Evolutionary conservation across 1,284 basidiomycete genomes (phyloP), one percentile per base, ranked within the genome.

Genomic region (Cryptococcus sp.): DNA sequence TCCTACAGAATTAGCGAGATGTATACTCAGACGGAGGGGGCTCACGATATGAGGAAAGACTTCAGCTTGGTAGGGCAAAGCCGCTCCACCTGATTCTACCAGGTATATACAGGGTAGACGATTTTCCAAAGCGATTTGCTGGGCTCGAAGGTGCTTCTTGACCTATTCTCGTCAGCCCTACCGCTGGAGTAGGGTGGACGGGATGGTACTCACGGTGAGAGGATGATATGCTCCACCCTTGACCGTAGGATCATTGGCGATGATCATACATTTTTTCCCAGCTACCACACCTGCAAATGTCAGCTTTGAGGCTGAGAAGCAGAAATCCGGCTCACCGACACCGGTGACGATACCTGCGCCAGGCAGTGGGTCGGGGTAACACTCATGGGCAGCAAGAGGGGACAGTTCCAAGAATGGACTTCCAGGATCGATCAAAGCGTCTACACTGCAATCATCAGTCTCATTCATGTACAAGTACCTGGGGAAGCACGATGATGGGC

Each of bases 151-250:
- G 66, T 97, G 92, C 72, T 97, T 97, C 82, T 95, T 97, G 58
- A 92, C 86, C 83, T 86, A 34, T 11, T 9, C 4, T 21, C 7
- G 56, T 5, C 31, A 25, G 21, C 50, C 25, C 35, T 7, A 2
- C 36, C n/a, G 16, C 19, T 9, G 12, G 12, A 2, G 21, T 11
- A 18, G n/a, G 18, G 11, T 21, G 22, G 21, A 16, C 9, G n/a
- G 7, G 16, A 21, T 16, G 19, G 12, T 7, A 64, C 76, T 53
- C 51, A 87, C 88, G 9, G 91, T 93, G 52, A 97, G 75, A 12
- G 92, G 92, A 67, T 92, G 92, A 72, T 94, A 94, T 0, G 86
- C 87, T 1, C 91, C 91, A 26, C 91, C 90, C 68, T 93, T 93
- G 35, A 93, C 90, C 2, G 88, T 93, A 24, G 91, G 86, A 66